Percentiles rank a stretch among this genome's conserved stretches.
phyloP scores from a whole-genome alignment of 306 rosid genomes.

The Mimosa bimucronata region DNA sequence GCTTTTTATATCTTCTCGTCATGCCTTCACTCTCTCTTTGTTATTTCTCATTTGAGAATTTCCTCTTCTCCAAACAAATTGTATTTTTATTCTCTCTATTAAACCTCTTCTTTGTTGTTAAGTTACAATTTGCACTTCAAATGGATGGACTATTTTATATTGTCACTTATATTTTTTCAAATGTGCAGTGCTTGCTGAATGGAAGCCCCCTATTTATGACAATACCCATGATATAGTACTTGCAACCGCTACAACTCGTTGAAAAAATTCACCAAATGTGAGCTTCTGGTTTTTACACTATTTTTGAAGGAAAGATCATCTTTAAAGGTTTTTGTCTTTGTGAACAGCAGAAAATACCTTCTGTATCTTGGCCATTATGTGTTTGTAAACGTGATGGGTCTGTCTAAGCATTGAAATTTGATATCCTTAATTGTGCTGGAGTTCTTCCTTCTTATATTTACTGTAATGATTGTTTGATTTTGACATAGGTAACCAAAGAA shows the following conservation, averaged over 20 bases:
- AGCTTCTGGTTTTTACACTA: conserved; percentile 33
- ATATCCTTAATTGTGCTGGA: background rate
- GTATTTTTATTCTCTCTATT: background rate
- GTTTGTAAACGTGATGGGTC: too few relatives aligned
- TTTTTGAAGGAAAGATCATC: background rate
- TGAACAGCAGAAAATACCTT: background rate
- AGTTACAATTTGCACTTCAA: background rate
- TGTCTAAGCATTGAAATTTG: background rate
- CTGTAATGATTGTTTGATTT: conserved; percentile 20
- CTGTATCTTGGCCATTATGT: background rate
- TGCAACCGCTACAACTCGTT: conserved; percentile 81
- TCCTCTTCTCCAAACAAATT: background rate
- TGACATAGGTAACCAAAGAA: conserved; percentile 79
- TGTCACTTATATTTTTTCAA: conserved; percentile 16
- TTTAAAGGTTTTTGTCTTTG: background rate
- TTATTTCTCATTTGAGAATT: background rate
- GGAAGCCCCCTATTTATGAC: conserved; percentile 94
- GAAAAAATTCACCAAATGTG: conserved; percentile 90
- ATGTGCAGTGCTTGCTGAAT: conserved; percentile 79
- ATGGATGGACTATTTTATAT: background rate
- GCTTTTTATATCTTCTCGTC: too few relatives aligned
- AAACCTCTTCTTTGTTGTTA: background rate
- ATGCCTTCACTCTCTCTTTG: background rate
- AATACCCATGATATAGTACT: conserved; percentile 69
- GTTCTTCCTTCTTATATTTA: conserved; percentile 31